Evolutionary conservation across 2,329 filamentous ascomycete species (phyloP).

Genomic region (Hypoxylon sp.): DNA sequence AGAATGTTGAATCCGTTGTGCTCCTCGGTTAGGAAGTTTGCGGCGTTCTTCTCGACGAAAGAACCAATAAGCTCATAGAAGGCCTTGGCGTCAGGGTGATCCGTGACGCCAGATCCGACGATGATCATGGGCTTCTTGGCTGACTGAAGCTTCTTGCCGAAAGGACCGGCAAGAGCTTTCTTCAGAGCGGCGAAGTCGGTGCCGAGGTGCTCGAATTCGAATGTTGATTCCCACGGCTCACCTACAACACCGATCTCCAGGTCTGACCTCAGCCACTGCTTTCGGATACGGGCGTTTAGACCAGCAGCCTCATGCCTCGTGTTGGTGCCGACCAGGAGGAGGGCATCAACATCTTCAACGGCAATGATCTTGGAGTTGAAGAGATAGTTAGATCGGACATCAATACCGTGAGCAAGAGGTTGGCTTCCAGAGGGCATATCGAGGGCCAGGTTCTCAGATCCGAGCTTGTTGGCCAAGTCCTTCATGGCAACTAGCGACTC

Average conservation of each 20-base stretch:
- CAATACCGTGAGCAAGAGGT: constrained; percentile 91
- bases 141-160: constrained; percentile 90
- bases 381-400: constrained; percentile 93
- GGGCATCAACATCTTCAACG: constrained; percentile 92
- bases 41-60: constrained; percentile 94
- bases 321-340: constrained; percentile 95
- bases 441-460: constrained; percentile 94
- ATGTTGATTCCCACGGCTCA: constrained; percentile 92
- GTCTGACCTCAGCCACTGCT: constrained; percentile 97
- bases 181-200: constrained; percentile 84
- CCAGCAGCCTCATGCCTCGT: constrained; percentile 95
- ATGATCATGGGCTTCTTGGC: constrained; percentile 98
- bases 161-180: constrained; percentile 84
- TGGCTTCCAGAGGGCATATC: constrained; percentile 88
- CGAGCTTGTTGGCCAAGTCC: constrained; percentile 95
- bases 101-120: constrained; percentile 90
- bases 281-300: constrained; percentile 95
- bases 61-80: constrained; percentile 91
- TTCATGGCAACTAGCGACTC: constrained; percentile 97
- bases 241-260: constrained; percentile 93
- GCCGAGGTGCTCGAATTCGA: constrained; percentile 94
- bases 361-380: constrained; percentile 97
- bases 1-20: constrained; percentile 99
- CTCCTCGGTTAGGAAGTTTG: constrained; percentile 87
- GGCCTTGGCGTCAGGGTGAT: constrained; percentile 91